phyloP scores from a whole-genome alignment of 139 green algal species.

The Chlorella vulgaris region DNA sequence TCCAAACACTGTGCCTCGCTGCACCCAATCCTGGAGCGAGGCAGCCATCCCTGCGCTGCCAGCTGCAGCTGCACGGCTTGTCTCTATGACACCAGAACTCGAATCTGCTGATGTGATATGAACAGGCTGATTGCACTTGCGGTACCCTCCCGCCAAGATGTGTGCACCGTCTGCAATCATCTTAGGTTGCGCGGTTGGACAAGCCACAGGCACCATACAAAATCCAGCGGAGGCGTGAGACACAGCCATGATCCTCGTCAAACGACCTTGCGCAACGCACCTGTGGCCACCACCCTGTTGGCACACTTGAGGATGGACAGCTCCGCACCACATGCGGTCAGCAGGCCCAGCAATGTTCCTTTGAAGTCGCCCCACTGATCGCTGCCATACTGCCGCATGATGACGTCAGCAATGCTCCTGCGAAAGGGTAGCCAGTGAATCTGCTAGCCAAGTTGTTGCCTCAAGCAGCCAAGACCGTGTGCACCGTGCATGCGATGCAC shows the following conservation, averaged over 20 bases:
- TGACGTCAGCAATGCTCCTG: constrained; percentile 43
- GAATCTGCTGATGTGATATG: too few relatives aligned
- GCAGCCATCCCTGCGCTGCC: not conserved
- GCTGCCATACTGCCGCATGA: constrained; percentile 43
- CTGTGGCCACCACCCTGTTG: constrained; percentile 31
- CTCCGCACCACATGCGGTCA: constrained; percentile 53
- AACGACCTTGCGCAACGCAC: too few relatives aligned
- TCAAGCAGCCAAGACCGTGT: too few relatives aligned
- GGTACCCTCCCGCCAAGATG: constrained; percentile 6
- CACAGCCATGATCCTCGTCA: too few relatives aligned
- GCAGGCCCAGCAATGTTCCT: constrained; percentile 29
- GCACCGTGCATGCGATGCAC: too few relatives aligned
- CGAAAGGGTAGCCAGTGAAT: too few relatives aligned
- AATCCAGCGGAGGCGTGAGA: too few relatives aligned
- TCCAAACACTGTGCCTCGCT: not conserved
- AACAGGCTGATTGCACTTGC: constrained; percentile 20
- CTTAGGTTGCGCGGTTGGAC: too few relatives aligned
- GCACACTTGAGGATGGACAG: constrained; percentile 50
- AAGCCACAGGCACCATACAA: too few relatives aligned
- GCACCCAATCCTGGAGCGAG: not conserved
- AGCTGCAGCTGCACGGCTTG: too few relatives aligned
- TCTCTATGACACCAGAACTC: too few relatives aligned
- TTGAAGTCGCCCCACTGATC: constrained; percentile 57
- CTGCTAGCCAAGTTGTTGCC: too few relatives aligned
- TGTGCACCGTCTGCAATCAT: constrained; percentile 40